Conservation (phyloP, 2,329 filamentous ascomycete genomes). For the Paraphaeosphaeria sporulosa region DNA sequence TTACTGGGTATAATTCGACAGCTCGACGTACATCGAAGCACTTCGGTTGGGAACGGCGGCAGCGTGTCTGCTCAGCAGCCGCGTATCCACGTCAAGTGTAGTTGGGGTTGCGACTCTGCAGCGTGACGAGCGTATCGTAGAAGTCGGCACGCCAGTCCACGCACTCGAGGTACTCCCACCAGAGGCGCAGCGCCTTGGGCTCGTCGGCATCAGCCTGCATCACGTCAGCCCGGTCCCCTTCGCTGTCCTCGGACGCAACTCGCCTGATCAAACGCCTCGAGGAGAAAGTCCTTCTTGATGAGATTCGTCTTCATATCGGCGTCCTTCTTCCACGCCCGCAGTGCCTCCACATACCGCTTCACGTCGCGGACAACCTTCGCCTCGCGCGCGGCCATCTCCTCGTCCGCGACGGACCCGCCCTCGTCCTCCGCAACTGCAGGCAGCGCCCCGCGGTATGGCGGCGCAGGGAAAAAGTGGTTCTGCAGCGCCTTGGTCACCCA, state of each 20-base stretch:
- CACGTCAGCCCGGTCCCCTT: background rate
- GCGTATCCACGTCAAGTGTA: background rate
- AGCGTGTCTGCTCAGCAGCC: background rate
- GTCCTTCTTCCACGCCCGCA: conserved; percentile 52
- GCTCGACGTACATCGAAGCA: background rate
- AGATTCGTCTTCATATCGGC: conserved; percentile 43
- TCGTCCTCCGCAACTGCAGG: conserved; percentile 21
- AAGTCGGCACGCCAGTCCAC: conserved; percentile 51
- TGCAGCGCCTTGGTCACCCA: conserved; percentile 54
- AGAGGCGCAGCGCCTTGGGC: conserved; percentile 53
- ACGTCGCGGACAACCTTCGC: conserved; percentile 30
- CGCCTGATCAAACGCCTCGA: conserved; percentile 50
- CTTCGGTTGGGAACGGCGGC: background rate
- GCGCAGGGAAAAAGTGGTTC: conserved; percentile 53
- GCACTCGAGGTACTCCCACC: conserved; percentile 59
- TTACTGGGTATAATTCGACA: background rate
- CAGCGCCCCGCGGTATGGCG: conserved; percentile 49
- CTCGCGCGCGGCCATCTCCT: conserved; percentile 29
- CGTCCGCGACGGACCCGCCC: conserved; percentile 21
- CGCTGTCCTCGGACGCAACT: conserved; percentile 17
- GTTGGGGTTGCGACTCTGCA: conserved; percentile 6
- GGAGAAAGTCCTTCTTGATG: conserved; percentile 48
- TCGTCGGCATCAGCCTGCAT: conserved; percentile 48
- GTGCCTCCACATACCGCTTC: conserved; percentile 39
- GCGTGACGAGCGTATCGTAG: conserved; percentile 49